Conservation (phyloP, 2,329 filamentous ascomycete species). For the Drechmeria coniospora region DNA sequence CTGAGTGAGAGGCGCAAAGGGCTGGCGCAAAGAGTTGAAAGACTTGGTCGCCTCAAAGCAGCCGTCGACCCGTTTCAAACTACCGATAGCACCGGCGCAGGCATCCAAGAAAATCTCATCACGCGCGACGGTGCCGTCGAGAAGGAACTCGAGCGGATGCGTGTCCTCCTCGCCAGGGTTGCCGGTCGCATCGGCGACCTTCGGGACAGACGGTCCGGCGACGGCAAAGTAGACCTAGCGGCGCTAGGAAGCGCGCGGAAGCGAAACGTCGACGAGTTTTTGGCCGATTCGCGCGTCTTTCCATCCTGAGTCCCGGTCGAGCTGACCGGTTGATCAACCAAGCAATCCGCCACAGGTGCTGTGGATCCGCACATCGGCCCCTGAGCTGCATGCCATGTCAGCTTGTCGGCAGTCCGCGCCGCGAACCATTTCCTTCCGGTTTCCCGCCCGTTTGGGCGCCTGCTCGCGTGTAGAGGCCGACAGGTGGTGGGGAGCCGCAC, state of each 20-base stretch:
- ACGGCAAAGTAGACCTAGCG: slow-evolving; percentile 12
- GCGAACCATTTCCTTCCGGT: too few relatives aligned
- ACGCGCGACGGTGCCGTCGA: slow-evolving; percentile 50
- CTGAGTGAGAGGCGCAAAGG: slow-evolving; percentile 26
- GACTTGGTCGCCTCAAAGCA: slow-evolving; percentile 31
- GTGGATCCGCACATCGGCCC: too few relatives aligned
- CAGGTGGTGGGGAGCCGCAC: background rate
- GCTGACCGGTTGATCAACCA: background rate
- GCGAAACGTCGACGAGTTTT: slow-evolving; percentile 25
- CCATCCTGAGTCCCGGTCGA: slow-evolving; percentile 4
- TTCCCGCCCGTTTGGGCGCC: too few relatives aligned
- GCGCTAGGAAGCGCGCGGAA: slow-evolving; percentile 24
- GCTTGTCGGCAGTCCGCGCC: too few relatives aligned
- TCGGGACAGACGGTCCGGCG: slow-evolving; percentile 8
- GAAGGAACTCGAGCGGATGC: slow-evolving; percentile 50
- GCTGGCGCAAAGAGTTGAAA: slow-evolving; percentile 25
- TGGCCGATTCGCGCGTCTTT: slow-evolving; percentile 14
- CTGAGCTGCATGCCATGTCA: too few relatives aligned
- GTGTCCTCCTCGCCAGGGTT: slow-evolving; percentile 45
- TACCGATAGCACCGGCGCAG: slow-evolving; percentile 12
- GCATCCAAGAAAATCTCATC: slow-evolving; percentile 50
- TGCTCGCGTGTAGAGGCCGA: too few relatives aligned
- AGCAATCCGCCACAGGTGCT: too few relatives aligned
- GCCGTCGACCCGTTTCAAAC: slow-evolving; percentile 29
- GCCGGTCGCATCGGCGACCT: slow-evolving; percentile 33